Percentiles rank a stretch among this genome's conserved stretches.
These are phyloP conservation scores for Lasiodiplodia gonubiensis DNA, from an alignment of 2,329 filamentous ascomycete genomes.

Conservation along the genomic window DNA sequence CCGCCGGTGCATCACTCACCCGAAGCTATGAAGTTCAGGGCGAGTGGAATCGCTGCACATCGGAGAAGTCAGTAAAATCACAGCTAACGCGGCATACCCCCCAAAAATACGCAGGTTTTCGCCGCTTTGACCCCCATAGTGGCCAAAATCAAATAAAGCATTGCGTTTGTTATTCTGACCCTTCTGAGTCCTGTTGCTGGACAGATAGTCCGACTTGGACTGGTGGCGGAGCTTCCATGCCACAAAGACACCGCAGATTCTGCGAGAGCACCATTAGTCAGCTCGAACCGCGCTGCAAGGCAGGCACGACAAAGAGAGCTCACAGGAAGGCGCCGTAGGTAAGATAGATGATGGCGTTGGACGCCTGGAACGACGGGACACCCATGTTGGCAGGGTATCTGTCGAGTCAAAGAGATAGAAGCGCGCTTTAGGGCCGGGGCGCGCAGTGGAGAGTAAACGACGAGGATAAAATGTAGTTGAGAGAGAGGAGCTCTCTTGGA, in stretches of 20 bases:
- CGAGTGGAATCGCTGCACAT: constrained; percentile 72
- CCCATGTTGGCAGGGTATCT: constrained; percentile 61
- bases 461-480: background rate
- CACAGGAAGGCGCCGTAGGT: constrained; percentile 80
- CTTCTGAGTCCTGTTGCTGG: constrained; percentile 81
- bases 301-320: constrained; percentile 38
- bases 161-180: constrained; percentile 60
- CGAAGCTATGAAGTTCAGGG: constrained; percentile 88
- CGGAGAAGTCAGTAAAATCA: background rate
- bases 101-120: constrained; percentile 20
- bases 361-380: constrained; percentile 74
- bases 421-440: background rate
- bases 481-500: background rate
- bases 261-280: constrained; percentile 44
- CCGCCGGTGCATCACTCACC: constrained; percentile 67
- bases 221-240: constrained; percentile 65
- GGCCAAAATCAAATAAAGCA: background rate
- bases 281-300: background rate
- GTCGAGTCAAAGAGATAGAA: background rate
- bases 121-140: background rate
- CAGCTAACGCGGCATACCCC: background rate
- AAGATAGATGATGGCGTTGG: constrained; percentile 82
- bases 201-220: constrained; percentile 72
- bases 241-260: constrained; percentile 66
- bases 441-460: background rate